These are phyloP conservation scores for Kodamaea nitidulidarum DNA, from an alignment of 805 yeast species.

Conservation along the genomic window DNA sequence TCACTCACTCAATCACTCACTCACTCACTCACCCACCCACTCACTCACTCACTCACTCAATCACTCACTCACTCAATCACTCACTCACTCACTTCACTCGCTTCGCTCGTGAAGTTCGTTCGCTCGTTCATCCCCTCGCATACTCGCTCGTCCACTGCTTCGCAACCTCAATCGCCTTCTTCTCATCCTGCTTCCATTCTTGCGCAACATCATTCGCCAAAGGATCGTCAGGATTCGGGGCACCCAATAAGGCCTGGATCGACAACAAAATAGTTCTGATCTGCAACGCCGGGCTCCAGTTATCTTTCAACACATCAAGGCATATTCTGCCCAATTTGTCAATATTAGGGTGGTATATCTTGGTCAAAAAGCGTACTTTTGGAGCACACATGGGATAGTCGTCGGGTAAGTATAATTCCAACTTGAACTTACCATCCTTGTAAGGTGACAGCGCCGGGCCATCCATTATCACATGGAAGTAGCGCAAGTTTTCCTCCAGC, in stretches of 20 bases:
- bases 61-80: too few species aligned
- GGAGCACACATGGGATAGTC: constrained; percentile 99
- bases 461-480: constrained; percentile 85
- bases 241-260: constrained; percentile 88
- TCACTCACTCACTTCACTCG: too few species aligned
- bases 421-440: constrained; percentile 70
- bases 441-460: constrained; percentile 93
- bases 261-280: constrained; percentile 88
- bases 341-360: constrained; percentile 94
- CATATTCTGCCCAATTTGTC: constrained; percentile 95
- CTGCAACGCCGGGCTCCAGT: constrained; percentile 98
- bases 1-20: too few species aligned
- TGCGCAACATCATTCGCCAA: constrained; percentile 97
- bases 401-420: constrained; percentile 89
- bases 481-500: constrained; percentile 88
- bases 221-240: constrained; percentile 98
- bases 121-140: too few species aligned
- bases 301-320: constrained; percentile 87
- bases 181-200: constrained; percentile 87
- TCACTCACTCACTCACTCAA: too few species aligned
- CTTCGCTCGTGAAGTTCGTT: too few species aligned
- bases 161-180: constrained; percentile 76
- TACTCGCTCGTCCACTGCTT: constrained; percentile 65
- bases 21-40: too few species aligned
- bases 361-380: constrained; percentile 87